Conservation (phyloP, 2,329 filamentous ascomycete species). For the Setomelanomma holmii region DNA sequence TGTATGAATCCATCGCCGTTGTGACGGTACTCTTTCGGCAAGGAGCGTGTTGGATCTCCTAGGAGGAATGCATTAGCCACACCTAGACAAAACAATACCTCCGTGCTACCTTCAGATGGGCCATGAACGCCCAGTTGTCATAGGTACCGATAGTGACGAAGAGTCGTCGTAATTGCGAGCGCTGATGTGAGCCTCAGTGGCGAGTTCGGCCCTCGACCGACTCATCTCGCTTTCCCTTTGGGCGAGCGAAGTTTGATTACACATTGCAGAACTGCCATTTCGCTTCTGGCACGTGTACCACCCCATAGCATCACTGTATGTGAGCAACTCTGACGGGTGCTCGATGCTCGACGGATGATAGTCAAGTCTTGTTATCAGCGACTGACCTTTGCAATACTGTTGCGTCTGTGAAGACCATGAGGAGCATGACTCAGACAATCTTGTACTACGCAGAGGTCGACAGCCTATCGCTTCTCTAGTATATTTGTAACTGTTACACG, state of each 20-base stretch:
- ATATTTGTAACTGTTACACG: neutral
- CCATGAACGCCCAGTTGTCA: slow-evolving; percentile 17
- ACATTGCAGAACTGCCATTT: neutral
- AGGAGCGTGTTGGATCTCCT: neutral
- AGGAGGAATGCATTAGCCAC: slow-evolving; percentile 20
- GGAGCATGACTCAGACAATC: neutral
- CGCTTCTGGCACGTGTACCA: neutral
- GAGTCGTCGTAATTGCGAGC: slow-evolving; percentile 4
- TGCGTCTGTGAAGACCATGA: neutral
- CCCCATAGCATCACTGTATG: no score
- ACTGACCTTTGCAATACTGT: no score
- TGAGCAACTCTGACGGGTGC: no score
- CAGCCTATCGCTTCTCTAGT: neutral
- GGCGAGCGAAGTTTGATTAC: slow-evolving; percentile 18
- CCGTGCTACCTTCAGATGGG: slow-evolving; percentile 16
- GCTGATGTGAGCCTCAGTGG: slow-evolving; percentile 14
- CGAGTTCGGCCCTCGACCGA: slow-evolving; percentile 12
- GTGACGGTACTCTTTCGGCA: neutral
- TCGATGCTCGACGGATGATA: no score
- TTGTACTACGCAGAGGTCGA: neutral
- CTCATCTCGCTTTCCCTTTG: slow-evolving; percentile 20
- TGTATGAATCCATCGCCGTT: slow-evolving; percentile 12
- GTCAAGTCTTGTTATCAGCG: no score
- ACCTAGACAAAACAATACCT: slow-evolving; percentile 17
- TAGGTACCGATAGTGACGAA: slow-evolving; percentile 7